These are phyloP conservation scores for Eutypella sp. DNA, from an alignment of 2,329 filamentous ascomycete species.

Conservation along the genomic window DNA sequence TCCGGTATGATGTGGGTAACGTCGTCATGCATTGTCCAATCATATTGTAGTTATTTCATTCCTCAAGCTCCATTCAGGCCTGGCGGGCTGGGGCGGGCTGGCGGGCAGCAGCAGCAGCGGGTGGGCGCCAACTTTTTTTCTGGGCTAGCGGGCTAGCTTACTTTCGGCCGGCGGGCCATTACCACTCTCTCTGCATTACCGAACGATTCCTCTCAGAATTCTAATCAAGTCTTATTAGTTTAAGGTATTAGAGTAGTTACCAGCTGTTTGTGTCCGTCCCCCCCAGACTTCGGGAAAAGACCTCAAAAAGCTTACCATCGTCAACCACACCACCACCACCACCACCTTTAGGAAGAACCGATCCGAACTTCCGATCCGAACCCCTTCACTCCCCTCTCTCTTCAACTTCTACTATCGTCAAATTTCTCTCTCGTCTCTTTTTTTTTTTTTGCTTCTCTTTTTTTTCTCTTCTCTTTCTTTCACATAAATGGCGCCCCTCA, in stretches of 20 bases:
- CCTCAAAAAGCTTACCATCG: too few relatives aligned
- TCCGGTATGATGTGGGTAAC: constrained; percentile 3
- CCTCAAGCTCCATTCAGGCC: constrained; percentile 32
- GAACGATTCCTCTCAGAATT: constrained; percentile 19
- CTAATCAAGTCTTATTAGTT: too few relatives aligned
- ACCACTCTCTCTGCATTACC: too few relatives aligned
- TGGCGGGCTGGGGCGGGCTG: too few relatives aligned
- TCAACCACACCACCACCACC: constrained; percentile 14
- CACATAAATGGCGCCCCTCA: constrained; percentile 58
- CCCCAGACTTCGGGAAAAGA: constrained; percentile 51
- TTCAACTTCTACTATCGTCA: constrained; percentile 5
- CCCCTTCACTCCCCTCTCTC: not conserved
- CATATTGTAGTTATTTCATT: constrained; percentile 41
- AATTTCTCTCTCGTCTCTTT: not conserved
- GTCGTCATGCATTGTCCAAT: constrained; percentile 35
- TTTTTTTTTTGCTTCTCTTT: not conserved
- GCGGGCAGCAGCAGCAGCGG: too few relatives aligned
- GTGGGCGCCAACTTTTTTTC: constrained; percentile 10
- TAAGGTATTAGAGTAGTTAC: too few relatives aligned
- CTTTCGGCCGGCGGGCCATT: too few relatives aligned
- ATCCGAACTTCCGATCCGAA: too few relatives aligned
- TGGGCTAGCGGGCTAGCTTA: not conserved
- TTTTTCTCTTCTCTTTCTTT: not conserved
- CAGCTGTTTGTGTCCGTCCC: too few relatives aligned
- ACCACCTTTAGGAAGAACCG: not conserved